Base-by-base conservation (phyloP, 2,329 filamentous ascomycete species). In the Lachnellula cervina region DNA sequence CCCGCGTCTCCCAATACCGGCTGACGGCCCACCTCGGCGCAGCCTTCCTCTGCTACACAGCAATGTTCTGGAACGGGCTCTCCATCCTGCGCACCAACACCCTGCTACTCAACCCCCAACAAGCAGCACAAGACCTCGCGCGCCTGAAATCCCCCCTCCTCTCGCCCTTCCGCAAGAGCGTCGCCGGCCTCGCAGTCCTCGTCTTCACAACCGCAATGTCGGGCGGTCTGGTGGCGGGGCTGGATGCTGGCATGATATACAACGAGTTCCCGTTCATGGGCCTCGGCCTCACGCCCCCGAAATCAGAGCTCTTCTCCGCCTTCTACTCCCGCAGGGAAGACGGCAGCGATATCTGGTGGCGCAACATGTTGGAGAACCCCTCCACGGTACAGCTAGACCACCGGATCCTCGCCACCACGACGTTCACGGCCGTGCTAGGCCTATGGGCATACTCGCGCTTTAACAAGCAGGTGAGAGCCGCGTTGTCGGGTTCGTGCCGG, bases 201-300 rank as follows among this genome's bases (percentile, higher is more conserved):
- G 85, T 96, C 64, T 97, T 96, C 74, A 78, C 81, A 35, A 99
- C 94, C 4, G 91, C 89, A 68, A 89, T 99, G 82, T 97, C 94
- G 4, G 94, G 93, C 52, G 93, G 87, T 5, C 81, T 99, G 2
- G 94, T 99, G 34, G 94, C 94, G 6, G 94, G 94, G 34, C 85
- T 99, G 14, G 94, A 99, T 69, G 94, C 94, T 8, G 94, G 94
- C 8, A 80, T 99, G 55, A 97, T 99, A 73, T 99, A 99, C 79
- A 99, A 99, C 71, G 91, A 99, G 73, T 97, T 99, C 72, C 94
- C 94, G 6, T 89, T 82, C 73, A 99, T 99, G 94, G 94, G 94
- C 8, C 73, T 83, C 3, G 90, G 91, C 11, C 76, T 96, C 21
- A 80, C 90, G 0, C 93, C 93, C 1, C 93, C 93, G 0, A 83